phyloP scores from a whole-genome alignment of 2,329 filamentous ascomycete species.

The Graphilbum ipis-grandicollis region DNA sequence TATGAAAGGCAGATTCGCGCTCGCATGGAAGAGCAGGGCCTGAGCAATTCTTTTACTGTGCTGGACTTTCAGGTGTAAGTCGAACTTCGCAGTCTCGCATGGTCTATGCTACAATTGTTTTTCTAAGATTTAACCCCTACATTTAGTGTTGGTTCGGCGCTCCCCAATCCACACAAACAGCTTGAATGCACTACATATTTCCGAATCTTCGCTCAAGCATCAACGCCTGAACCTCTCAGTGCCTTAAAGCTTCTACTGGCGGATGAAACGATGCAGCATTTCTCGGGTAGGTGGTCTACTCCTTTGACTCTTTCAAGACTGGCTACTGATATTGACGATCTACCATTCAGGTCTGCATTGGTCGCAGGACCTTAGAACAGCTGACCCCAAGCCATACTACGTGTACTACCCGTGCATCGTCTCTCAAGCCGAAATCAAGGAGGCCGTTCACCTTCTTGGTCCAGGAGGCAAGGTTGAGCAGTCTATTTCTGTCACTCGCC shows the following conservation, averaged over 20 bases:
- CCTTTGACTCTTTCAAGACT: too few species aligned
- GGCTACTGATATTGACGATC: too few species aligned
- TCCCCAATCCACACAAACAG: constrained; percentile 20
- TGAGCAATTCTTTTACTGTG: constrained; percentile 23
- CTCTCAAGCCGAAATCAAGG: constrained; percentile 10
- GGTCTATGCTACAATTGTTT: neutral
- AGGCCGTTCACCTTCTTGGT: constrained; percentile 4
- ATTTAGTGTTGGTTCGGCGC: neutral
- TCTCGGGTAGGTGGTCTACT: constrained; percentile 9
- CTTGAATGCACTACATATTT: constrained; percentile 24
- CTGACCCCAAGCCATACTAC: constrained; percentile 19
- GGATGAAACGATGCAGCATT: constrained; percentile 24
- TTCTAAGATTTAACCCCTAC: too few species aligned
- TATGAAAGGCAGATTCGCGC: constrained; percentile 27
- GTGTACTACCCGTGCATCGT: constrained; percentile 22
- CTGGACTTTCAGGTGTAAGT: constrained; percentile 31
- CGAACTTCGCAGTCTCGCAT: constrained; percentile 11
- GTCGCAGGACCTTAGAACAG: constrained; percentile 22
- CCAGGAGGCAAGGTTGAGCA: neutral
- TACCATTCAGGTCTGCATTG: constrained; percentile 20
- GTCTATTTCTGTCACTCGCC: constrained; percentile 10
- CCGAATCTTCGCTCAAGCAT: constrained; percentile 24
- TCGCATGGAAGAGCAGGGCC: constrained; percentile 11
- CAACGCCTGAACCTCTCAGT: constrained; percentile 12
- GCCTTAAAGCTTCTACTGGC: constrained; percentile 13